Evolutionary conservation across 2,329 filamentous ascomycete genomes (phyloP).

Genomic region (Hypomyces rosellus): DNA sequence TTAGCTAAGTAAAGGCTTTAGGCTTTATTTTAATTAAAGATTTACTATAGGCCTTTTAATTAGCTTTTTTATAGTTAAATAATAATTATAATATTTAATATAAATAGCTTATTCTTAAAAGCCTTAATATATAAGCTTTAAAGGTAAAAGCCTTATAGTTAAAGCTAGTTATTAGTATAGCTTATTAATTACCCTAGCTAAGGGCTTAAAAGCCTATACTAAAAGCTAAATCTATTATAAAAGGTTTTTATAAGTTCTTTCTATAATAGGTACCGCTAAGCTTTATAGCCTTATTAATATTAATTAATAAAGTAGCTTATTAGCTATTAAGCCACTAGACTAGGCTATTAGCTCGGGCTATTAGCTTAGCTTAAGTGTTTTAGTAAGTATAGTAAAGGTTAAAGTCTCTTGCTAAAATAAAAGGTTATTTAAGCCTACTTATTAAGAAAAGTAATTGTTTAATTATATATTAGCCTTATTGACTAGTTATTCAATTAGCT

Average conservation of each 20-base stretch:
- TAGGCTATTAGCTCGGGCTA: not conserved
- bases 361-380: not conserved
- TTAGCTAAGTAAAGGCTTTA: too few species aligned
- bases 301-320: not conserved
- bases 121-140: too few species aligned
- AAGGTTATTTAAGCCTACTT: too few species aligned
- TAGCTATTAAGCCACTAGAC: not conserved
- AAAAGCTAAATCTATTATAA: not conserved
- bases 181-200: too few species aligned
- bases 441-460: not conserved
- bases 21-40: too few species aligned
- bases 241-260: not conserved
- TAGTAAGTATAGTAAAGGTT: not conserved
- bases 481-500: too few species aligned
- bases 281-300: not conserved
- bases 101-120: not conserved
- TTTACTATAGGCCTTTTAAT: too few species aligned
- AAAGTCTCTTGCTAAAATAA: too few species aligned
- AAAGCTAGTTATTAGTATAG: not conserved
- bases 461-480: not conserved
- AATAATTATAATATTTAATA: not conserved
- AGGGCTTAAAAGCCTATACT: not conserved
- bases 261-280: not conserved
- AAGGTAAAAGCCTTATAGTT: not conserved
- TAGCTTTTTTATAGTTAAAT: not conserved